Conservation (phyloP, 2,329 filamentous ascomycete species). For the Fusarium chuoi region DNA sequence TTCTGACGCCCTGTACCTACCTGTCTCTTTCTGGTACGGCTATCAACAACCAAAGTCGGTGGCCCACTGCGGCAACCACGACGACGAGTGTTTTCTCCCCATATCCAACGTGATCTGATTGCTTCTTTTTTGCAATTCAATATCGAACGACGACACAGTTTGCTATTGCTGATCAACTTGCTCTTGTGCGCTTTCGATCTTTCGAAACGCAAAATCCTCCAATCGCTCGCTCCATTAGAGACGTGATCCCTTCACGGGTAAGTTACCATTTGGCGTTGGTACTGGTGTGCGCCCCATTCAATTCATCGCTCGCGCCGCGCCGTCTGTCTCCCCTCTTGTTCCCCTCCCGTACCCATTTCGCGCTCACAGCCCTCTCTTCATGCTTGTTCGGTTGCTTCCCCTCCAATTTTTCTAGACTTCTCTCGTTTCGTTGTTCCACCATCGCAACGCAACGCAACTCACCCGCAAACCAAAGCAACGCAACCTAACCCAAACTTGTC, state of each 20-base stretch:
- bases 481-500: slow-evolving; percentile 22
- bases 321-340: slow-evolving; percentile 32
- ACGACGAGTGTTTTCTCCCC: slow-evolving; percentile 44
- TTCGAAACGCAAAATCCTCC: slow-evolving; percentile 29
- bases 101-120: slow-evolving; percentile 36
- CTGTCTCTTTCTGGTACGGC: slow-evolving; percentile 40
- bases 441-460: slow-evolving; percentile 20
- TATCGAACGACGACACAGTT: slow-evolving; percentile 16
- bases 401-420: slow-evolving; percentile 32
- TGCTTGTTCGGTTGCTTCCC: slow-evolving; percentile 30
- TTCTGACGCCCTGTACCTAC: slow-evolving; percentile 42
- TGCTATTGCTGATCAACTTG: slow-evolving; percentile 19
- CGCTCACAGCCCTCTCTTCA: slow-evolving; percentile 17
- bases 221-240: slow-evolving; percentile 34
- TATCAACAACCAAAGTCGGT: slow-evolving; percentile 44
- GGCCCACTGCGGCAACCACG: slow-evolving; percentile 47
- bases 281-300: slow-evolving; percentile 31
- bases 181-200: slow-evolving; percentile 19
- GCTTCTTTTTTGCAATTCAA: slow-evolving; percentile 21
- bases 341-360: slow-evolving; percentile 25
- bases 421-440: slow-evolving; percentile 26
- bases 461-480: background rate
- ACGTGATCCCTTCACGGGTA: slow-evolving; percentile 56
- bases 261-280: slow-evolving; percentile 39
- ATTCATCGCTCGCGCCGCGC: slow-evolving; percentile 21